phyloP scores from a whole-genome alignment of 116 monocot species.

The Papilionanthe hybrid region DNA sequence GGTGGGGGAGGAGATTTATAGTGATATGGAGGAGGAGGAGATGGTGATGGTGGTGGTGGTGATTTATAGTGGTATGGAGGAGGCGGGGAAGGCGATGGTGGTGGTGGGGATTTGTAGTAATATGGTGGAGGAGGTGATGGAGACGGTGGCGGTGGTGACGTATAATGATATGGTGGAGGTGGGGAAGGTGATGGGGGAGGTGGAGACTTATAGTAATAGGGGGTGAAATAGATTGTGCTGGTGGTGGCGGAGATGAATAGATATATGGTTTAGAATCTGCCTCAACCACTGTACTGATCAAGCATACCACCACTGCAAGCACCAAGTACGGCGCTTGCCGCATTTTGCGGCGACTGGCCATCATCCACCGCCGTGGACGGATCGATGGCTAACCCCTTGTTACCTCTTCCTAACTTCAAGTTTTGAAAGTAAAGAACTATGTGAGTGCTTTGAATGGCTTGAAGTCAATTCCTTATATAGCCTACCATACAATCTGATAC shows the following conservation, averaged over 20 bases:
- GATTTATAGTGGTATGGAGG: background rate
- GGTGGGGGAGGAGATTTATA: background rate
- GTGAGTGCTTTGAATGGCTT: too few relatives aligned
- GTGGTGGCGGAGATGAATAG: background rate
- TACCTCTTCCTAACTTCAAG: too few relatives aligned
- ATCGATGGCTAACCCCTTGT: too few relatives aligned
- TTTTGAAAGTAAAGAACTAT: too few relatives aligned
- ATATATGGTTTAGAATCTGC: background rate
- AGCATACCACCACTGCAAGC: background rate
- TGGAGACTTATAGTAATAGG: background rate
- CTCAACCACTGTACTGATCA: background rate
- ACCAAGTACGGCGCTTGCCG: background rate
- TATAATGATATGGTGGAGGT: background rate
- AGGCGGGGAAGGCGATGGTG: slow-evolving; percentile 1
- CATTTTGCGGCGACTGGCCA: background rate
- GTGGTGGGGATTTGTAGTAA: background rate
- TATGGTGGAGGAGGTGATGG: slow-evolving; percentile 1
- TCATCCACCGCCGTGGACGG: background rate
- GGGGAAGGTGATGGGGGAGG: background rate
- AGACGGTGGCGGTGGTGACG: background rate
- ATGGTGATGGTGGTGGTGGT: background rate
- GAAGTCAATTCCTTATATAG: too few relatives aligned
- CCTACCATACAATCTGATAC: too few relatives aligned
- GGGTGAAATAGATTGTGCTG: background rate
- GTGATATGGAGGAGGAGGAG: background rate